phyloP scores from a whole-genome alignment of 140 eudicot species.

The Stevia rebaudiana region DNA sequence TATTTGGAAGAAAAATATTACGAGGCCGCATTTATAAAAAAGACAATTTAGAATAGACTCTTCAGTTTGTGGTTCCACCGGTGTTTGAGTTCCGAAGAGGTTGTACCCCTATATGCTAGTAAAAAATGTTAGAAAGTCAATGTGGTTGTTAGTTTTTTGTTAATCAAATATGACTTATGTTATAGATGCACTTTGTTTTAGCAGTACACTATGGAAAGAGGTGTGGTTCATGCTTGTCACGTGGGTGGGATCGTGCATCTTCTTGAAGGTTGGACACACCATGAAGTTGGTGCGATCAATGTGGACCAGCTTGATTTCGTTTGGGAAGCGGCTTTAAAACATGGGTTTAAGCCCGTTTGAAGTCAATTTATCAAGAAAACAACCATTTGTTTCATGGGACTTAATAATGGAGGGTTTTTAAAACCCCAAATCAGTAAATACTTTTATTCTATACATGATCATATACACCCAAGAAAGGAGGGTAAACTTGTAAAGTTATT shows the following conservation, averaged over 20 bases:
- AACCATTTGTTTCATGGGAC: background rate
- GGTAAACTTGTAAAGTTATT: background rate
- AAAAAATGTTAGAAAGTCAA: background rate
- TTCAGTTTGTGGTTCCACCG: constrained; percentile 94
- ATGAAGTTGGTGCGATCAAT: constrained; percentile 81
- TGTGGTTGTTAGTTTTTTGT: background rate
- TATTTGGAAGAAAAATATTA: too few species aligned
- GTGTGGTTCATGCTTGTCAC: constrained; percentile 93
- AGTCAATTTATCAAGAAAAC: background rate
- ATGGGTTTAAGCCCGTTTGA: constrained; percentile 57
- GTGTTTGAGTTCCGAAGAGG: constrained; percentile 69
- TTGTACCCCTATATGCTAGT: constrained; percentile 28
- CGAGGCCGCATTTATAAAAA: too few species aligned
- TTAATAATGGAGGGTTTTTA: background rate
- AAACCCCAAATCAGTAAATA: background rate
- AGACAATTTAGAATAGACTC: too few species aligned
- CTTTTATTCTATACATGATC: background rate
- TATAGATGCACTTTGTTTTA: constrained; percentile 1
- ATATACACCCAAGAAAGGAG: background rate
- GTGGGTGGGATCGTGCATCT: constrained; percentile 93
- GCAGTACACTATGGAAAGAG: constrained; percentile 86
- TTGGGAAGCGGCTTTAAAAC: constrained; percentile 77
- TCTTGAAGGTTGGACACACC: constrained; percentile 92
- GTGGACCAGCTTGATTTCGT: constrained; percentile 76
- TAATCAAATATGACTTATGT: background rate